Evolutionary conservation across 495 filamentous ascomycete species (phyloP).

Genomic region (Bathelium albidoporum): DNA sequence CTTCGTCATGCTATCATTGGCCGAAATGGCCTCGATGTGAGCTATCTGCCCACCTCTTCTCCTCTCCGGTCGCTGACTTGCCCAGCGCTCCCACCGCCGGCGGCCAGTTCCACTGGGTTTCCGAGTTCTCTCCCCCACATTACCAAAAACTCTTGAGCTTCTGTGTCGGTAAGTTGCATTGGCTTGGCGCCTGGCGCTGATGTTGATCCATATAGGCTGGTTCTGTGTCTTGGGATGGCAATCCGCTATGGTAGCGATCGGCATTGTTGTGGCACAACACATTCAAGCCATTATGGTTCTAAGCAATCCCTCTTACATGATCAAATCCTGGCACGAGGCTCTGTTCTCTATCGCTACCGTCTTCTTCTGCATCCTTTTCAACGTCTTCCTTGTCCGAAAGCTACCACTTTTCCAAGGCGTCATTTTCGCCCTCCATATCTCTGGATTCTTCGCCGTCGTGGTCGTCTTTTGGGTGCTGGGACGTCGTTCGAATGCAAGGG

Average conservation of each 20-base stretch:
- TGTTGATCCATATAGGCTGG: conserved; percentile 13
- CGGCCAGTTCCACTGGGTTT: conserved; percentile 19
- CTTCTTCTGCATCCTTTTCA: conserved; percentile 14
- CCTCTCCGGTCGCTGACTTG: neutral
- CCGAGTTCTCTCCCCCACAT: conserved; percentile 13
- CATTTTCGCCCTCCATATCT: conserved; percentile 5
- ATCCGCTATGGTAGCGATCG: neutral
- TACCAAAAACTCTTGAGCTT: conserved; percentile 16
- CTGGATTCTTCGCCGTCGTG: conserved; percentile 13
- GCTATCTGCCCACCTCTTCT: conserved; percentile 6
- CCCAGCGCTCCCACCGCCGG: conserved; percentile 9
- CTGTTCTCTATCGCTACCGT: conserved; percentile 13
- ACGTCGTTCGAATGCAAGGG: neutral
- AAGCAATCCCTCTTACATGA: conserved; percentile 6
- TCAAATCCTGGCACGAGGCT: conserved; percentile 10
- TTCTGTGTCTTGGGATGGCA: conserved; percentile 14
- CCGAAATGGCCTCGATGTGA: conserved; percentile 36
- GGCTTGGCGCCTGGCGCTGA: neutral
- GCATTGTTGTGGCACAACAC: conserved; percentile 6
- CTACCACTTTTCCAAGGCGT: conserved; percentile 12
- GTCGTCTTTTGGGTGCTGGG: conserved; percentile 11
- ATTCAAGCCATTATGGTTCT: conserved; percentile 2
- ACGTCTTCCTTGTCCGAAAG: conserved; percentile 11
- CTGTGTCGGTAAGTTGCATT: conserved; percentile 1
- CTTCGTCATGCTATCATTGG: conserved; percentile 29